Evolutionary conservation across 306 rosid species (phyloP).

Genomic region (Pyrus pyrifolia): DNA sequence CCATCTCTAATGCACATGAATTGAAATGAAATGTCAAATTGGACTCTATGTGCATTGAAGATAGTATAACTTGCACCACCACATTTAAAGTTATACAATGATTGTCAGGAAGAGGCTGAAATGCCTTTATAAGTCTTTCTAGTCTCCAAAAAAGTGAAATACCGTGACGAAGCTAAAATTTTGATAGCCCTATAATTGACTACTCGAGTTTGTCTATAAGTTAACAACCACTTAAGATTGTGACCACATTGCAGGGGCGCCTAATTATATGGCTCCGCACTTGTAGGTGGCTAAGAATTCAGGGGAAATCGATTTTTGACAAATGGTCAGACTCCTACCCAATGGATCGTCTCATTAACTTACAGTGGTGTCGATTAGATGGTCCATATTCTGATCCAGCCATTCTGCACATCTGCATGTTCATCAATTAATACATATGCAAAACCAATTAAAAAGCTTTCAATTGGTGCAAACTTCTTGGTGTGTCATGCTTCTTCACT

Average conservation of each 20-base stretch:
- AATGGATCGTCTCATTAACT: background rate
- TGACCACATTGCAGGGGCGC: background rate
- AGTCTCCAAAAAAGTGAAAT: too few species aligned
- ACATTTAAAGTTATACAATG: too few species aligned
- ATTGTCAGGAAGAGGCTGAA: too few species aligned
- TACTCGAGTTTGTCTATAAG: background rate
- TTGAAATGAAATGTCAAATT: too few species aligned
- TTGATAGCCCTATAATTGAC: too few species aligned
- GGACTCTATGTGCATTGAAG: too few species aligned
- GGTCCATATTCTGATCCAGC: background rate
- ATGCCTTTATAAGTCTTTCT: too few species aligned
- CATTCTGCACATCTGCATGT: background rate
- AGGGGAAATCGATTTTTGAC: background rate
- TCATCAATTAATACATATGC: background rate
- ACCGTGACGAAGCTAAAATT: too few species aligned
- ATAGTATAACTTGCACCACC: too few species aligned
- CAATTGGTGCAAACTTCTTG: background rate
- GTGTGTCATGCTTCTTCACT: background rate
- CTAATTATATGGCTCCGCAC: background rate
- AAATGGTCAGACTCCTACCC: background rate
- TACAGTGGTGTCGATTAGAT: background rate
- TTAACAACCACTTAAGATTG: background rate
- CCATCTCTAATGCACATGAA: too few species aligned
- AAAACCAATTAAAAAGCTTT: background rate
- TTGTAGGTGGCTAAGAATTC: too few species aligned